Percentiles rank a stretch among this genome's conserved stretches.
Conservation (phyloP, 768 basidiomycete genomes). For the Pisolithus orientalis region DNA sequence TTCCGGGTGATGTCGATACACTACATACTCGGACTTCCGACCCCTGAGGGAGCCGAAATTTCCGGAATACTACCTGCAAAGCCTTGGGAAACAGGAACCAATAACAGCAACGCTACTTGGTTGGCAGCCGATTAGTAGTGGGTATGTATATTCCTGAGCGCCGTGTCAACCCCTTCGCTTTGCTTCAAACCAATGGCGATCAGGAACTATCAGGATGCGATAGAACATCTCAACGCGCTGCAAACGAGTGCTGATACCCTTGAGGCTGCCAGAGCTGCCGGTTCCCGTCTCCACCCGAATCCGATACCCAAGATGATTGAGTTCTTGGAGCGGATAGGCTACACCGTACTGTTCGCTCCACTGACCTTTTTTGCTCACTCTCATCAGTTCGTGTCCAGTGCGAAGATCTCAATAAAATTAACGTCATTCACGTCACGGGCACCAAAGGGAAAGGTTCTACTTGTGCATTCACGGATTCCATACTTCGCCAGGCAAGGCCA, state of each 20-base stretch:
- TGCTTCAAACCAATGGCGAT: slow-evolving; percentile 43
- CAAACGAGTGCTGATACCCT: slow-evolving; percentile 92
- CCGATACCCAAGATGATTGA: slow-evolving; percentile 88
- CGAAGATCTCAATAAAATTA: slow-evolving; percentile 76
- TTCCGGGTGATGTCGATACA: no score
- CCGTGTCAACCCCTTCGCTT: not conserved
- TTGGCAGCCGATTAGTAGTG: not conserved
- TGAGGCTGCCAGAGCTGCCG: slow-evolving; percentile 43
- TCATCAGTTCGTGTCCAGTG: slow-evolving; percentile 42
- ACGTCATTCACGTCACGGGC: slow-evolving; percentile 94
- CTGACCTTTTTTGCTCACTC: slow-evolving; percentile 1
- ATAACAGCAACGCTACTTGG: no score
- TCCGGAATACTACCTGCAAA: no score
- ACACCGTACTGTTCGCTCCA: slow-evolving; percentile 49
- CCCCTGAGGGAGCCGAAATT: no score
- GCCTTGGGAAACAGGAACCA: no score
- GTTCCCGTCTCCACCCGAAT: slow-evolving; percentile 42
- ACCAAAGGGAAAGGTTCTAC: slow-evolving; percentile 99
- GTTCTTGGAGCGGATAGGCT: slow-evolving; percentile 82
- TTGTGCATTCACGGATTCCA: slow-evolving; percentile 85
- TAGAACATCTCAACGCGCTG: slow-evolving; percentile 67
- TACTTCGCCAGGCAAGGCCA: slow-evolving; percentile 68
- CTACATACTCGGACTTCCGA: no score
- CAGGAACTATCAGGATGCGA: slow-evolving; percentile 61
- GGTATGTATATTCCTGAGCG: not conserved